Base-by-base conservation (phyloP, 495 filamentous ascomycete genomes). In the Penicillium alfredii region DNA sequence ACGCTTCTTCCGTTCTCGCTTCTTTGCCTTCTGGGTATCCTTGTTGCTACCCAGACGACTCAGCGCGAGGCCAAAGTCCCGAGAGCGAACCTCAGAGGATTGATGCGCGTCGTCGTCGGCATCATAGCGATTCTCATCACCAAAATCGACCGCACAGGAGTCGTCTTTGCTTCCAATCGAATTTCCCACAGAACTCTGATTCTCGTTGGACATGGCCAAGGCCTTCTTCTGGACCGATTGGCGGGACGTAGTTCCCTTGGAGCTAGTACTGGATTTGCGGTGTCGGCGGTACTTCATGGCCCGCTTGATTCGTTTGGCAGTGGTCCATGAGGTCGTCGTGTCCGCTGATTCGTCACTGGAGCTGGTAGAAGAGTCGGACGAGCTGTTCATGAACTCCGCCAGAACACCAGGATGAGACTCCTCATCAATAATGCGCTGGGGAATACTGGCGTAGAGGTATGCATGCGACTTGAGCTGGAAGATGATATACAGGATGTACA, bases 381-480 rank as follows among this genome's bases (percentile, higher is more conserved):
- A 84, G 12, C 76, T 75, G 45, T 85, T 77, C 56, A 94, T 70
- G 49, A 88, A 83, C 16, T 83, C 81, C 6, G 82, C 82, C n/a
- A 88, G 68, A 0, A 90, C 74, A 38, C 88, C 88, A 3, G 88
- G 88, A 31, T 84, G 81, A 0, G 84, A 80, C 51, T 92, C 85
- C 55, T 90, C 83, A 42, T 95, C 88, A 42, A 94, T 88, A 30
- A 90, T 81, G 40, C 84, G 78, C 53, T 94, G 86, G 8, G 88
- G 88, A 6, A 83, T 92, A 48, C 86, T 89, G 40, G 84, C 83
- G 47, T 93, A 95, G 58, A 95, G 80, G 58, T 94, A 93, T 3
- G 85, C 73, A 50, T 95, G 88, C 3, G 88, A 88, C 64, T 88
- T 90, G 28, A 95, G 72, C 68, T 95, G 88, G 57, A 95, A 95